Percentiles rank a stretch among this genome's conserved stretches.
Conservation (phyloP, 2,329 filamentous ascomycete genomes). For the Neofusicoccum parvum region DNA sequence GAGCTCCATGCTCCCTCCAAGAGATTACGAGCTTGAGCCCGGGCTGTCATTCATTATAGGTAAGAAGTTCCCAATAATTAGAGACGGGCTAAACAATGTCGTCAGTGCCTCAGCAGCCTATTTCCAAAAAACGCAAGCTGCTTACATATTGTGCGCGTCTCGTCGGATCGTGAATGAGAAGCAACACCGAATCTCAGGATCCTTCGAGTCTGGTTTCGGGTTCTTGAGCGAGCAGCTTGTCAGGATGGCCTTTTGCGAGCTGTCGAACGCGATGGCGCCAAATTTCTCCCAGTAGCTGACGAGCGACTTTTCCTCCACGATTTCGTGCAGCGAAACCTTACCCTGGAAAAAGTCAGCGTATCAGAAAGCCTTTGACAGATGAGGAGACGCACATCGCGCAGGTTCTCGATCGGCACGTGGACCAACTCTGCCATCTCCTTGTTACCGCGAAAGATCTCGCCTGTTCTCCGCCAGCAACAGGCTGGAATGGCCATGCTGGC, state of each 20-base stretch:
- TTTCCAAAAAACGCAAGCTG: slow-evolving; percentile 21
- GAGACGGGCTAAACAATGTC: slow-evolving; percentile 62
- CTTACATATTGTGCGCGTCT: slow-evolving; percentile 95
- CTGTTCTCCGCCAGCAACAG: slow-evolving; percentile 94
- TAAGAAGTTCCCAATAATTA: slow-evolving; percentile 96
- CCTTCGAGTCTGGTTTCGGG: slow-evolving; percentile 61
- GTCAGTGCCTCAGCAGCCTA: slow-evolving; percentile 35
- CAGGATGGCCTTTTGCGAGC: slow-evolving; percentile 88
- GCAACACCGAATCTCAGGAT: slow-evolving; percentile 83
- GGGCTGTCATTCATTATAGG: slow-evolving; percentile 65
- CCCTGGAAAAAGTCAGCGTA: slow-evolving; percentile 60
- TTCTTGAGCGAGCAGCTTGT: slow-evolving; percentile 91
- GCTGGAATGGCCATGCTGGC: slow-evolving; percentile 98
- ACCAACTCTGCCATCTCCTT: slow-evolving; percentile 99
- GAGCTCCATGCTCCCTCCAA: not conserved
- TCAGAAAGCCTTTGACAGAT: not conserved
- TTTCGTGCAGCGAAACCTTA: slow-evolving; percentile 92
- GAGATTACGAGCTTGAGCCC: slow-evolving; percentile 2
- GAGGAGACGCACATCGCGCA: slow-evolving; percentile 75
- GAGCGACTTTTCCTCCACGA: slow-evolving; percentile 90
- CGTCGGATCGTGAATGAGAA: slow-evolving; percentile 97
- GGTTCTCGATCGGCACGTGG: slow-evolving; percentile 83
- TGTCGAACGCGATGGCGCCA: slow-evolving; percentile 94
- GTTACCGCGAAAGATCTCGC: slow-evolving; percentile 96
- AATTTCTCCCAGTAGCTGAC: slow-evolving; percentile 99